Evolutionary conservation across 208 protist species (phyloP).

Genomic region (Leishmania amazonensis): DNA sequence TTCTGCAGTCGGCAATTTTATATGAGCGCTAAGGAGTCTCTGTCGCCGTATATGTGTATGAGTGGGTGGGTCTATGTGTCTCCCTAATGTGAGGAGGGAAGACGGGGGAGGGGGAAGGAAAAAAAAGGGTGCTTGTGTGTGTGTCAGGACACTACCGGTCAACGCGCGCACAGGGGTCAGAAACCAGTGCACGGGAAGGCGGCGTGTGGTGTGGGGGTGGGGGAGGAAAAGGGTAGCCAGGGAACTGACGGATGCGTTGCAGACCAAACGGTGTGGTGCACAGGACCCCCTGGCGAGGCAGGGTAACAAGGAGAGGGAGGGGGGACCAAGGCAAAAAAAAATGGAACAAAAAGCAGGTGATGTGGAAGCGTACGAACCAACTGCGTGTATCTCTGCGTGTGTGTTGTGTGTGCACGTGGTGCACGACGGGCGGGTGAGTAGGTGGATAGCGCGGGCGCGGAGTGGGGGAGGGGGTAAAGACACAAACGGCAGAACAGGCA

Average conservation of each 20-base stretch:
- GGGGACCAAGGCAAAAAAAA: not conserved
- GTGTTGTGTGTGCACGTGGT: not conserved
- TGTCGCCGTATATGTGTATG: not conserved
- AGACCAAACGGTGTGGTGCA: not conserved
- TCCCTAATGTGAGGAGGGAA: not conserved
- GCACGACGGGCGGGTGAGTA: not conserved
- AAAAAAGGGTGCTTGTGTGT: too few relatives aligned
- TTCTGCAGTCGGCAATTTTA: not conserved
- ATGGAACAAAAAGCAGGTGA: not conserved
- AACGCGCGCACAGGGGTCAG: too few relatives aligned
- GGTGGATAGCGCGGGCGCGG: not conserved
- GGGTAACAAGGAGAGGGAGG: not conserved
- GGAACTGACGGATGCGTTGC: not conserved
- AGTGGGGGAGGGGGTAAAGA: not conserved
- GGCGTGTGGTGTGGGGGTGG: not conserved
- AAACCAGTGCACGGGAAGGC: not conserved
- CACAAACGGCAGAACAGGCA: not conserved
- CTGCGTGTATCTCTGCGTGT: not conserved
- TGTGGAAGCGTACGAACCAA: not conserved
- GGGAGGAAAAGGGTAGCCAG: not conserved
- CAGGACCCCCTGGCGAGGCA: too few relatives aligned
- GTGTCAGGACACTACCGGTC: too few relatives aligned
- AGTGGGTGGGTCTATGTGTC: not conserved
- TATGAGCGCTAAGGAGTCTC: not conserved
- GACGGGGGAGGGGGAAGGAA: not conserved